Percentiles rank a stretch among this genome's conserved stretches.
Conservation (phyloP, 2,329 filamentous ascomycete genomes). For the Ophiostoma quercus region DNA sequence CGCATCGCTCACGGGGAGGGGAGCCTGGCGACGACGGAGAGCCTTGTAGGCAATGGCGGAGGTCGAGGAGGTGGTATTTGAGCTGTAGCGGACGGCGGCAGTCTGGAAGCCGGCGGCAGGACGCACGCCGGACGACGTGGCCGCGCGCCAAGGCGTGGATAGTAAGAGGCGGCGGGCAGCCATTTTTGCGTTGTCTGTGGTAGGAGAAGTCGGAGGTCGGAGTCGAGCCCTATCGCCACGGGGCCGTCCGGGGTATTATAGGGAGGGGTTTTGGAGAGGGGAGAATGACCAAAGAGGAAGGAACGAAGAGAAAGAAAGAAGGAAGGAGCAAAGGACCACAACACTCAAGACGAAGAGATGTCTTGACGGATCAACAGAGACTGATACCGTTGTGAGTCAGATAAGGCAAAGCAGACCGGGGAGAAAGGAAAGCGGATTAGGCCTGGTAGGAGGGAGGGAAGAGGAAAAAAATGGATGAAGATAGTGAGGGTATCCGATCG, state of each 20-base stretch:
- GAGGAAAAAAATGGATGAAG: constrained; percentile 14
- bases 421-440: constrained; percentile 11
- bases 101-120: constrained; percentile 18
- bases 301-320: background rate
- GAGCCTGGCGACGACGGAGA: constrained; percentile 81
- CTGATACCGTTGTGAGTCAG: constrained; percentile 17
- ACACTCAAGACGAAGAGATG: background rate
- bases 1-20: constrained; percentile 71
- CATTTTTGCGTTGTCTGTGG: constrained; percentile 20
- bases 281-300: background rate
- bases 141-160: constrained; percentile 29
- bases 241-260: constrained; percentile 11
- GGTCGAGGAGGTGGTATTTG: constrained; percentile 63
- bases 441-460: background rate
- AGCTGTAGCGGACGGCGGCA: constrained; percentile 37
- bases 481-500: constrained; percentile 15
- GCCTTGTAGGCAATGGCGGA: constrained; percentile 97
- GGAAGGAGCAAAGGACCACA: background rate
- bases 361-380: background rate
- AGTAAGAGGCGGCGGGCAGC: constrained; percentile 25
- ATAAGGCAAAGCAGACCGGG: constrained; percentile 14
- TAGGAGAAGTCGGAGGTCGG: background rate
- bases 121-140: constrained; percentile 26
- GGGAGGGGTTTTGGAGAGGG: background rate
- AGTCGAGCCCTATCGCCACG: constrained; percentile 10